phyloP scores from a whole-genome alignment of 371 early-diverging fungal species.

The Rhizoclosmatium hyalinum region DNA sequence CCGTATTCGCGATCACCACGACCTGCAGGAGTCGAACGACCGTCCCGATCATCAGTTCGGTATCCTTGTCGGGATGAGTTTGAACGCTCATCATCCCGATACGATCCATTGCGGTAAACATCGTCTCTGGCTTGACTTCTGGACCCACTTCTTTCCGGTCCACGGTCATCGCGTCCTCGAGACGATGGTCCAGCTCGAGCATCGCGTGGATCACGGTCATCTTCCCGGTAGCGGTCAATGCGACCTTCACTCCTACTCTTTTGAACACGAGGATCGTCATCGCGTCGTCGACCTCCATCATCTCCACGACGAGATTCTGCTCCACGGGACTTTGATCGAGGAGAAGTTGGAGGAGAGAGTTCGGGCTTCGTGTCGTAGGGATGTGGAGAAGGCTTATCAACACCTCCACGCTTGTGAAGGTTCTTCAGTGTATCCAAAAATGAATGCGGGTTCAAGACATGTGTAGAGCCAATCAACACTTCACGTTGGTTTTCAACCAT shows the following conservation, averaged over 20 bases:
- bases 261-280: constrained; percentile 4
- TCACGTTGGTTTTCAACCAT: constrained; percentile 73
- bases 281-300: background rate
- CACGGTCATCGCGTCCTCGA: constrained; percentile 12
- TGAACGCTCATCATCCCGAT: constrained; percentile 2
- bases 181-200: background rate
- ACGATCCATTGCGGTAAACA: background rate
- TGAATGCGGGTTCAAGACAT: constrained; percentile 76
- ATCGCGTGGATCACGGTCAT: background rate
- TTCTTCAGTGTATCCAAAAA: constrained; percentile 68
- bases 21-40: background rate
- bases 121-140: background rate
- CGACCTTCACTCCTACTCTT: constrained; percentile 13
- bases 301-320: background rate
- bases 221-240: background rate
- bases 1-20: background rate
- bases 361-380: constrained; percentile 22
- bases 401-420: constrained; percentile 37
- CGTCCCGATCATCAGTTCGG: background rate
- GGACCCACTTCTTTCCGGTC: background rate
- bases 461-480: constrained; percentile 76
- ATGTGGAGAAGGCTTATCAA: background rate
- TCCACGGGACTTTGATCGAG: constrained; percentile 6
- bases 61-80: background rate
- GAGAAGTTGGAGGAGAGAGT: background rate